Evolutionary conservation across 176 grass and related monocot species (phyloP).

Genomic region (Pharus latifolius): DNA sequence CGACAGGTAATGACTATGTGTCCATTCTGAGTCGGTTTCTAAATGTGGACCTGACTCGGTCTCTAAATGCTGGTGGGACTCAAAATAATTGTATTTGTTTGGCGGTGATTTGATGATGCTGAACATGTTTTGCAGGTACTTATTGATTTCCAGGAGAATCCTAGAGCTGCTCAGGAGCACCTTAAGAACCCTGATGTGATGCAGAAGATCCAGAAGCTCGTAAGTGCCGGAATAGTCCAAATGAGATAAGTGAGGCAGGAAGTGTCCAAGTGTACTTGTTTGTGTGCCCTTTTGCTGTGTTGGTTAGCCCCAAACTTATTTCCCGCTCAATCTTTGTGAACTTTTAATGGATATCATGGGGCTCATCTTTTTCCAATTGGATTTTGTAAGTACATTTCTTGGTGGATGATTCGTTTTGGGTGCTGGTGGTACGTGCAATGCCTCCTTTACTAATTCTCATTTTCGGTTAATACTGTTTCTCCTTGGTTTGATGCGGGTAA

Average conservation of each 20-base stretch:
- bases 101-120: not conserved
- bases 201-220: conserved; percentile 93
- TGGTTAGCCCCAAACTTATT: not conserved
- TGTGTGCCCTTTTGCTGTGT: not conserved
- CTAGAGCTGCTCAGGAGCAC: conserved; percentile 72
- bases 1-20: conserved; percentile 46
- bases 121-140: conserved; percentile 43
- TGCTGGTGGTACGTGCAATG: not conserved
- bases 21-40: not conserved
- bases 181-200: conserved; percentile 77
- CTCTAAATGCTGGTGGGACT: not conserved
- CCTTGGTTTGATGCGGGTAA: too few species aligned
- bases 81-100: not conserved
- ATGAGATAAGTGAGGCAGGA: conserved; percentile 36
- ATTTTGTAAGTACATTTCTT: conserved; percentile 15
- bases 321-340: not conserved
- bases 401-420: conserved; percentile 11
- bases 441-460: not conserved
- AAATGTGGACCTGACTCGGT: not conserved
- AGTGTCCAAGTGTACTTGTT: not conserved
- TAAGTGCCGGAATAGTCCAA: conserved; percentile 87
- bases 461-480: too few species aligned
- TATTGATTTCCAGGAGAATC: conserved; percentile 93
- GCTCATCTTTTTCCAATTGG: not conserved
- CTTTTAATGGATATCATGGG: not conserved